Conservation (phyloP, 2,329 filamentous ascomycete species). For the Neofusicoccum umdonicola region DNA sequence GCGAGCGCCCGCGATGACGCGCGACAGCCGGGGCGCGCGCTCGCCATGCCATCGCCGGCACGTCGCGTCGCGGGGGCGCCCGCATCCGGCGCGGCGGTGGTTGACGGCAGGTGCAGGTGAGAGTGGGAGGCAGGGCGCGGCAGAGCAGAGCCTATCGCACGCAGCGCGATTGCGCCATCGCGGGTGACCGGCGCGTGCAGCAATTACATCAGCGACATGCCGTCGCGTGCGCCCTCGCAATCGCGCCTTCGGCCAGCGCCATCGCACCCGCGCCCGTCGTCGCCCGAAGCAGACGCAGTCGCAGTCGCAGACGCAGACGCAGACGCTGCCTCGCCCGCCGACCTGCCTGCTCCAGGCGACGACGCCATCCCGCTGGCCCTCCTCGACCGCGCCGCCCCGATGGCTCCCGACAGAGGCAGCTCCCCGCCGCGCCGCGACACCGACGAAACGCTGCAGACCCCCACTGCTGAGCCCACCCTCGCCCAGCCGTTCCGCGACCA, state of each 20-base stretch:
- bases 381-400: constrained; percentile 16
- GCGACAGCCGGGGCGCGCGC: too few species aligned
- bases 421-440: background rate
- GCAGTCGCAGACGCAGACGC: too few species aligned
- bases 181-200: constrained; percentile 3
- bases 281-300: too few species aligned
- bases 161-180: constrained; percentile 6
- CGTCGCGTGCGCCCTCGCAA: constrained; percentile 1
- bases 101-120: background rate
- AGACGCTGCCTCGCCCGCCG: background rate
- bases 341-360: background rate
- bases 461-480: constrained; percentile 1
- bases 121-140: background rate
- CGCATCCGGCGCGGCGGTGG: background rate
- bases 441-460: background rate
- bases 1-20: background rate
- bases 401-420: constrained; percentile 36
- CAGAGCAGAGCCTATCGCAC: background rate
- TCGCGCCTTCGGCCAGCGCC: background rate
- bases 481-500: background rate
- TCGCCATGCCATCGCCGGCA: too few species aligned
- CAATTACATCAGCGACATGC: constrained; percentile 13
- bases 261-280: background rate
- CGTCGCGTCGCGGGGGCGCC: background rate
- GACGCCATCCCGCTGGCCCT: constrained; percentile 8